Conservation (phyloP, 306 rosid species). For the Vigna reflexopilosa region DNA sequence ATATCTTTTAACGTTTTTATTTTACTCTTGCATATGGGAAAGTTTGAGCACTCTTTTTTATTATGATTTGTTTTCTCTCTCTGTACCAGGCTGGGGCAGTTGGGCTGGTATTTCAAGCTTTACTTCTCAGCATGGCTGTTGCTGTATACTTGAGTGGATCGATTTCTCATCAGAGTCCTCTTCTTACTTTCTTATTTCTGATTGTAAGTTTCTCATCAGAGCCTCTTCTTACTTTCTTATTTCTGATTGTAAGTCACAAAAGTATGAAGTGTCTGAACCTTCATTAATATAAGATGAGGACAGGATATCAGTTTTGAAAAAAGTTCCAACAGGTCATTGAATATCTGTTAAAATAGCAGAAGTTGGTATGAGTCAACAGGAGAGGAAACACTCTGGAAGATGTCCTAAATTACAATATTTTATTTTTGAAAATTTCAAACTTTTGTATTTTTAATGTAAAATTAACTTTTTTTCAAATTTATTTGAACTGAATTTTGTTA, state of each 20-base stretch:
- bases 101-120: constrained; percentile 93
- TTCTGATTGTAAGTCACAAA: constrained; percentile 78
- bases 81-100: constrained; percentile 87
- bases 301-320: constrained; percentile 13
- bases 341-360: constrained; percentile 1
- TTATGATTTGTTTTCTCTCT: constrained; percentile 1
- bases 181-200: constrained; percentile 55
- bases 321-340: constrained; percentile 3
- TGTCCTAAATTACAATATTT: constrained; percentile 27
- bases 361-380: neutral
- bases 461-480: constrained; percentile 5
- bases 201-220: constrained; percentile 87
- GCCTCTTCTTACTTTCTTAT: constrained; percentile 79
- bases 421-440: constrained; percentile 5
- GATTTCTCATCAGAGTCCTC: constrained; percentile 72
- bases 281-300: neutral
- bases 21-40: neutral
- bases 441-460: neutral
- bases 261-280: constrained; percentile 35
- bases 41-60: constrained; percentile 26
- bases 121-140: constrained; percentile 85
- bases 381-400: neutral
- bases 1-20: constrained; percentile 7
- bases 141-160: constrained; percentile 86
- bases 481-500: constrained; percentile 4